Conservation (phyloP, 2,329 filamentous ascomycete genomes). For the Whalleya microplaca region DNA sequence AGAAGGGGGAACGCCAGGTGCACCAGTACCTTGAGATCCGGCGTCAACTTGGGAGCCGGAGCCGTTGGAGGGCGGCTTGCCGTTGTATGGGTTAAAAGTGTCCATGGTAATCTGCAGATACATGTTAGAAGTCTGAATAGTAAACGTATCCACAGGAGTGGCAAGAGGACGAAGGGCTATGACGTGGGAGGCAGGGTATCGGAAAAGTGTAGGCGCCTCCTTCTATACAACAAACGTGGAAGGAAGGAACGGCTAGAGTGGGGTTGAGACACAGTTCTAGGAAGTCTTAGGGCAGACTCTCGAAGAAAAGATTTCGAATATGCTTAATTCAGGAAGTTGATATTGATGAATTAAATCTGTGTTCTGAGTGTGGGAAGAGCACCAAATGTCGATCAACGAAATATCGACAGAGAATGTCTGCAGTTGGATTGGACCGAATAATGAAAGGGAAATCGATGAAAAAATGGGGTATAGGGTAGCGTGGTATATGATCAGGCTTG, state of each 20-base stretch:
- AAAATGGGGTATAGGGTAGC: too few relatives aligned
- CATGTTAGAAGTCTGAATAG: background rate
- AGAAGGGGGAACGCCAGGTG: constrained; percentile 32
- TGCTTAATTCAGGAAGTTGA: too few relatives aligned
- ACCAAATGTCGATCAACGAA: too few relatives aligned
- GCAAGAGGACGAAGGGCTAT: constrained; percentile 3
- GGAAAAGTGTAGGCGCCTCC: too few relatives aligned
- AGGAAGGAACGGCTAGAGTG: background rate
- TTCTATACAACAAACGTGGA: too few relatives aligned
- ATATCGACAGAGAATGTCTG: too few relatives aligned
- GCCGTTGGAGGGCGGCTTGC: constrained; percentile 41
- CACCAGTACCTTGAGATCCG: constrained; percentile 38
- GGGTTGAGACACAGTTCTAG: background rate
- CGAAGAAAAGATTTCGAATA: too few relatives aligned
- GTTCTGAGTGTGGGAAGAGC: too few relatives aligned
- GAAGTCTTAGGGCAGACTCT: too few relatives aligned
- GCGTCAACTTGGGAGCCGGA: constrained; percentile 43
- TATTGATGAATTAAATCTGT: too few relatives aligned
- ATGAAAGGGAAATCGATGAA: too few relatives aligned
- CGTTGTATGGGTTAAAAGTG: constrained; percentile 40
- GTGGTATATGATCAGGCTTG: background rate
- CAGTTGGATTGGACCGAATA: too few relatives aligned
- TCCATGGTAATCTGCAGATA: constrained; percentile 36
- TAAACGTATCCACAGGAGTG: background rate
- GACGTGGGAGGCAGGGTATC: background rate